A percentile compares a stretch with the other conserved stretches of the same genome.
These are phyloP conservation scores for Moesziomyces parantarcticus DNA, from an alignment of 1,284 basidiomycete species.

Conservation along the genomic window DNA sequence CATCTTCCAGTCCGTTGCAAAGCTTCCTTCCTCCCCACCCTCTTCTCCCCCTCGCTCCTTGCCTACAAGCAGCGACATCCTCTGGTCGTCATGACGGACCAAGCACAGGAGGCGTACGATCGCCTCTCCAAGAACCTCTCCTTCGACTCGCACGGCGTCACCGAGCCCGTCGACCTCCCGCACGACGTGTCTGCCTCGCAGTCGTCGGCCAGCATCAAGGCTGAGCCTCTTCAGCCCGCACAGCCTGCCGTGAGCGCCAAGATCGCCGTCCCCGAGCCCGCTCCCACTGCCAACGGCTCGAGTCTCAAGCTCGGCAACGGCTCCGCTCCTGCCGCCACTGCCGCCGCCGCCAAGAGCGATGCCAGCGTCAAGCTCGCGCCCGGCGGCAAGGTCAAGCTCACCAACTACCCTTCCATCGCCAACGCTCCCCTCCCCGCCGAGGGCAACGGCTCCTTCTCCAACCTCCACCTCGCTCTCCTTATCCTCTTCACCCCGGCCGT, in stretches of 20 bases:
- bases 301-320: constrained; percentile 33
- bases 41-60: constrained; percentile 3
- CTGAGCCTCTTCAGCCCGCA: constrained; percentile 5
- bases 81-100: constrained; percentile 69
- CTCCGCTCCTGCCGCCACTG: constrained; percentile 1
- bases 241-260: not conserved
- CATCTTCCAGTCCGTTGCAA: too few relatives aligned
- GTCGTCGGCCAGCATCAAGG: constrained; percentile 11
- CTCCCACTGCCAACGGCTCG: constrained; percentile 14
- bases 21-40: not conserved
- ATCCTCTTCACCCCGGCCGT: constrained; percentile 63
- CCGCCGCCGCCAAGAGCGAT: constrained; percentile 4
- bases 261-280: not conserved
- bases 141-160: constrained; percentile 41
- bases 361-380: constrained; percentile 51
- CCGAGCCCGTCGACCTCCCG: constrained; percentile 39
- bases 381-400: constrained; percentile 66
- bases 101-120: constrained; percentile 74
- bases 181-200: constrained; percentile 19
- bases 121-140: constrained; percentile 44
- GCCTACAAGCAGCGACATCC: constrained; percentile 12
- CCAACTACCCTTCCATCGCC: constrained; percentile 62
- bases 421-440: constrained; percentile 66
- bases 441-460: constrained; percentile 69
- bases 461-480: constrained; percentile 78